Percentiles rank a stretch among this genome's conserved stretches.
These are phyloP conservation scores for Citrullus amarus DNA, from an alignment of 306 rosid genomes.

Conservation along the genomic window DNA sequence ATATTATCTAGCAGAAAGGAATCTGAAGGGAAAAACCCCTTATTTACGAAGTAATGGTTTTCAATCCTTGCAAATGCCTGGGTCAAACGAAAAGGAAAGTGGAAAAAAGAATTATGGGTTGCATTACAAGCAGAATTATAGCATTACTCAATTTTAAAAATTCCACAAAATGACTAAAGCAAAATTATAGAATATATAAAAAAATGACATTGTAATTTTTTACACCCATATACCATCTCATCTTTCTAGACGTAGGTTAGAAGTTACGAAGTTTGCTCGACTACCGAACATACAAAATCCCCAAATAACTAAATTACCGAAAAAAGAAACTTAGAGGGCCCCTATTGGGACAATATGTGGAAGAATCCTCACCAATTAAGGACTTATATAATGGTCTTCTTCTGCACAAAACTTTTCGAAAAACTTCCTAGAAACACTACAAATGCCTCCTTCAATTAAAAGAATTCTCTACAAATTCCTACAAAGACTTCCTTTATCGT, in stretches of 20 bases:
- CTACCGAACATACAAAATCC: background rate
- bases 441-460: no score
- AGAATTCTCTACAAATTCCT: no score
- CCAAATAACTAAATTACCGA: background rate
- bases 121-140: constrained; percentile 9
- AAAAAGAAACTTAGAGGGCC: background rate
- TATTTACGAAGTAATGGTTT: constrained; percentile 79
- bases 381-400: background rate
- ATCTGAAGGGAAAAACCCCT: constrained; percentile 79
- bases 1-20: constrained; percentile 64
- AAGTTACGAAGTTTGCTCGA: background rate
- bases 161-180: background rate
- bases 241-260: background rate
- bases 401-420: background rate
- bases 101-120: background rate
- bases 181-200: background rate
- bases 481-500: no score
- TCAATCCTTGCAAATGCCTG: constrained; percentile 98
- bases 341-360: background rate
- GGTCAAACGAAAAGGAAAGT: constrained; percentile 8
- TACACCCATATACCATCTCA: background rate
- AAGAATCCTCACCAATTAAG: background rate
- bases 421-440: background rate
- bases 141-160: background rate
- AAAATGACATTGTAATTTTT: background rate